Evolutionary conservation across 768 basidiomycete genomes (phyloP), one percentile per base, ranked within the genome.

Genomic region (Austroboletus festivus): DNA sequence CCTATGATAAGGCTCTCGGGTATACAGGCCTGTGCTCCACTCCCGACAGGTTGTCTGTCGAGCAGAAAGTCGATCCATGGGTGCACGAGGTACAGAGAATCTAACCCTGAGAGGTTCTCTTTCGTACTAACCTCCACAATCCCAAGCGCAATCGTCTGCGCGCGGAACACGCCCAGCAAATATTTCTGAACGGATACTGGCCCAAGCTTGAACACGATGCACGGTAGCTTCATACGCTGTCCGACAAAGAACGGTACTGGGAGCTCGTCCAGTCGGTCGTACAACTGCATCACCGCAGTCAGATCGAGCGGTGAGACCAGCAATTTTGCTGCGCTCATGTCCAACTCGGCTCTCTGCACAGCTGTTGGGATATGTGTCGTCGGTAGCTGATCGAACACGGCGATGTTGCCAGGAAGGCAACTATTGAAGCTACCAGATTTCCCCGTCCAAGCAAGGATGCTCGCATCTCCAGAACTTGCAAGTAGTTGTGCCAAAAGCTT

Each of bases 381-480:
- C 1, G 44, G 41, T 0, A 12, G 9, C 24, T 44, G 9, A 12
- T 26, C 10, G 19, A 52, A 51, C 11, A 52, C 42, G 1, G 4
- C n/a, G 19, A 49, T 30, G 19, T 13, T 13, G 1, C 26, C 24
- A 2, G 54, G 54, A 5, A 53, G 45, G n/a, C 51, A 47, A 12
- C 47, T 54, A 2, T 54, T 50, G 20, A 47, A 54, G 4, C 9
- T 34, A 0, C 49, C 49, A 9, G 49, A 41, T n/a, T 4, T 35
- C 20, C 53, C 53, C 0, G 38, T 54, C 53, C 53, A 54, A 10
- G 45, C 53, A 12, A 54, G 49, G 6, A 54, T 44, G 11, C 38
- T 50, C 2, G 43, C 44, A 22, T 50, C 49, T 11, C 43, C 49
- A 4, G 53, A 48, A 21, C 46, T 42, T 6, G 47, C 41, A 9